Evolutionary conservation across 225 moss, liverwort and hornwort genomes (phyloP).

Genomic region (Marchantia paleacea): DNA sequence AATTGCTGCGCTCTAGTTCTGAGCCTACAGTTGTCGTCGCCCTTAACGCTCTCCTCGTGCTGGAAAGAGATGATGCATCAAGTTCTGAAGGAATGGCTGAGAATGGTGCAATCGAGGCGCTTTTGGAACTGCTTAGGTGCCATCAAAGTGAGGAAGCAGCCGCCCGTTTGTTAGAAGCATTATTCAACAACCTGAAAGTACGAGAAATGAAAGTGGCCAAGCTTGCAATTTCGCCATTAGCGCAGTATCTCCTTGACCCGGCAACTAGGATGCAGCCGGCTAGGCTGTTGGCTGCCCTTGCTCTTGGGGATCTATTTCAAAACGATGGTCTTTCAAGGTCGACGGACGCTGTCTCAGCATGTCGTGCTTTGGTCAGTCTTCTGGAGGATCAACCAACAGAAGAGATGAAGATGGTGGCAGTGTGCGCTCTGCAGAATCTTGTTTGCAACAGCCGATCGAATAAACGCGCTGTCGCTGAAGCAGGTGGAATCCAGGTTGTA

Average conservation of each 20-base stretch:
- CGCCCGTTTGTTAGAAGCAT: conserved; percentile 80
- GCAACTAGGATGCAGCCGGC: conserved; percentile 89
- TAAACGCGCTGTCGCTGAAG: conserved; percentile 96
- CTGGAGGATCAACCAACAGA: conserved; percentile 97
- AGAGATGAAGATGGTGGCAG: conserved; percentile 99
- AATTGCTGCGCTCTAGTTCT: conserved; percentile 77
- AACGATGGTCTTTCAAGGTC: conserved; percentile 82
- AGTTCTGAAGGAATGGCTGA: conserved; percentile 91
- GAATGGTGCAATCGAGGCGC: conserved; percentile 85
- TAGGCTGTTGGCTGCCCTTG: conserved; percentile 74
- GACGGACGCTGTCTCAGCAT: conserved; percentile 89
- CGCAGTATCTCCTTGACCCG: conserved; percentile 90
- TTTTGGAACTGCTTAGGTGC: conserved; percentile 85
- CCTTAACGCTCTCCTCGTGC: conserved; percentile 78
- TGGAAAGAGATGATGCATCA: conserved; percentile 92
- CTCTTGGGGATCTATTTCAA: conserved; percentile 94
- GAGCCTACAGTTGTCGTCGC: conserved; percentile 90
- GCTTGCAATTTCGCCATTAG: conserved; percentile 79
- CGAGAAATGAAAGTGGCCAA: conserved; percentile 85
- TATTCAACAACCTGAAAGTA: conserved; percentile 93
- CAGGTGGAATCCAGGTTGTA: conserved; percentile 95
- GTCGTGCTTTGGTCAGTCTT: conserved; percentile 91
- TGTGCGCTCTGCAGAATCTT: conserved; percentile 93
- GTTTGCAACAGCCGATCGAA: conserved; percentile 97
- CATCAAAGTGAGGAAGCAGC: conserved; percentile 97